phyloP scores from a whole-genome alignment of 768 basidiomycete genomes.

The Hortiboletus flavorubellus region DNA sequence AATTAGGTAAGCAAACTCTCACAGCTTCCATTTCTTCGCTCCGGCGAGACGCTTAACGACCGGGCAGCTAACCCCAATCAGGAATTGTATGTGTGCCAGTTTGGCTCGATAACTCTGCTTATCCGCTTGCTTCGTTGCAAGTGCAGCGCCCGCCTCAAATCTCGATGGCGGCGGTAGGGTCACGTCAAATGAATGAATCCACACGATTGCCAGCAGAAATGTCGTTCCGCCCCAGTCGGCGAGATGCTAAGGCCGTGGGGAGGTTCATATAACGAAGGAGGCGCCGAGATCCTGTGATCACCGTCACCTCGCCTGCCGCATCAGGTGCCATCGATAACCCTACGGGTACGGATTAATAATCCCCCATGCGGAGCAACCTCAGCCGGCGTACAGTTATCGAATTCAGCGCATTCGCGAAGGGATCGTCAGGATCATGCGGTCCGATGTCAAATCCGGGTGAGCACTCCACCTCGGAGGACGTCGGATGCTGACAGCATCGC shows the following conservation, averaged over 20 bases:
- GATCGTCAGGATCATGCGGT: conserved; percentile 32
- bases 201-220: conserved; percentile 18
- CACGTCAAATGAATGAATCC: conserved; percentile 19
- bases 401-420: conserved; percentile 26
- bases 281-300: conserved; percentile 18
- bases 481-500: conserved; percentile 24
- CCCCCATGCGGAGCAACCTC: conserved; percentile 19
- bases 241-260: conserved; percentile 12
- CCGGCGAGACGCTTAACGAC: conserved; percentile 24
- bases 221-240: conserved; percentile 25
- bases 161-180: conserved; percentile 13
- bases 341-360: conserved; percentile 23
- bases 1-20: conserved; percentile 22
- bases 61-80: conserved; percentile 9
- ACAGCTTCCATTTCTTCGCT: conserved; percentile 29
- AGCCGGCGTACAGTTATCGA: conserved; percentile 15
- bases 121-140: conserved; percentile 21
- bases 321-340: conserved; percentile 24
- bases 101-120: neutral
- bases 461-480: conserved; percentile 19
- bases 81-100: conserved; percentile 8
- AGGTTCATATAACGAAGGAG: conserved; percentile 4
- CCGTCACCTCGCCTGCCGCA: conserved; percentile 10
- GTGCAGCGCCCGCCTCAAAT: conserved; percentile 17
- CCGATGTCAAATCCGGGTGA: conserved; percentile 16